A percentile compares a stretch with the other conserved stretches of the same genome.
These are phyloP conservation scores for Sporothrix inflata DNA, from an alignment of 2,329 filamentous ascomycete species.

Conservation along the genomic window DNA sequence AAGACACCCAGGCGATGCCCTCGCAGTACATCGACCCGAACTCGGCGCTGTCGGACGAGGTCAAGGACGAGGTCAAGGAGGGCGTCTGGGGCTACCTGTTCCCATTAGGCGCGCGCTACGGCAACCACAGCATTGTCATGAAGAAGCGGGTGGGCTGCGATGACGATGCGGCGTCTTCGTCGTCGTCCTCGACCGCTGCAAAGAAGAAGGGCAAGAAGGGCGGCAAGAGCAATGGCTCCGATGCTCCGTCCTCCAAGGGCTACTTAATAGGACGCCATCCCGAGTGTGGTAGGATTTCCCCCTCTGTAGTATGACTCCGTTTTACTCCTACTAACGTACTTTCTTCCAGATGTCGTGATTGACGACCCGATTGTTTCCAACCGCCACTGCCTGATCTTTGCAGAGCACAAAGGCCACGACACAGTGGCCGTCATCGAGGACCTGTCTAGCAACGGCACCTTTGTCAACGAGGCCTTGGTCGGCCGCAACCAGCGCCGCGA, in stretches of 20 bases:
- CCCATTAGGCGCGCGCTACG: constrained; percentile 73
- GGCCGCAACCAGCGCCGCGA: constrained; percentile 91
- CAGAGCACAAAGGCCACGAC: constrained; percentile 45
- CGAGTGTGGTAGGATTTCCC: constrained; percentile 78
- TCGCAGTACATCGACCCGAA: constrained; percentile 81
- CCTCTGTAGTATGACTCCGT: not conserved
- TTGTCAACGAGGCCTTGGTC: constrained; percentile 87
- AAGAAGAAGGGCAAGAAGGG: constrained; percentile 50
- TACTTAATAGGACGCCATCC: constrained; percentile 92
- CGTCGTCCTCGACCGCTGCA: not conserved
- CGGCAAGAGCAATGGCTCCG: constrained; percentile 53
- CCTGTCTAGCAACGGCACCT: constrained; percentile 93
- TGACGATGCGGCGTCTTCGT: constrained; percentile 42
- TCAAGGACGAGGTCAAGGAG: constrained; percentile 79
- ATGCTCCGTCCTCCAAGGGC: constrained; percentile 67
- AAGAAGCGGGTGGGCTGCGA: constrained; percentile 74
- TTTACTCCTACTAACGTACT: not conserved
- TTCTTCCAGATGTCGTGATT: constrained; percentile 67
- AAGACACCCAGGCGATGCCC: constrained; percentile 72
- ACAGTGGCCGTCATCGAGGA: constrained; percentile 82
- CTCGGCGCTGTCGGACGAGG: constrained; percentile 73
- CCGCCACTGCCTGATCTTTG: constrained; percentile 64
- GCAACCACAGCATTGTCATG: constrained; percentile 69
- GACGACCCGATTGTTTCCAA: constrained; percentile 84
- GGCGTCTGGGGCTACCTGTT: constrained; percentile 96